Base-by-base conservation (phyloP, 108 stramenopile genomes). In the Cyclotella cryptica region DNA sequence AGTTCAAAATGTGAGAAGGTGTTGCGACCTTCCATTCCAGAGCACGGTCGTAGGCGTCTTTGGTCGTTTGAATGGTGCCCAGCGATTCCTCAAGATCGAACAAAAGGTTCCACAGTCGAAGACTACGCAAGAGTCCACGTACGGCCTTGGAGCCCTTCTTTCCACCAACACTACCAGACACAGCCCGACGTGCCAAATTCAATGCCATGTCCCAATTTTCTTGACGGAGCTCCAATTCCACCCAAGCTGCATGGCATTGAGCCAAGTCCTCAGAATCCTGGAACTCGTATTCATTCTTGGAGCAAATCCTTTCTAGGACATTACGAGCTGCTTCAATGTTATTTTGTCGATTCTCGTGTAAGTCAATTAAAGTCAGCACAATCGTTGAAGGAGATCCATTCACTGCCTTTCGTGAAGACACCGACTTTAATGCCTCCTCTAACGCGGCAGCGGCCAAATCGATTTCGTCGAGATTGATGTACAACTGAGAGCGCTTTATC, bases 11-110 rank as follows among this genome's bases (percentile, higher is more conserved):
- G 73, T 98, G 98, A 30, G 92, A 81, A 6, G 97, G 90, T 62
- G 99, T 99, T 14, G 97, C 97, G 19, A 98, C 97, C 72, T 95
- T 91, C 68, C 93, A 86, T 83, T 98, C 98, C 46, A 99, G 66
- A 43, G 87, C 88, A 13, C 93, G 83, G 51, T 94, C 90, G 83
- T 99, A 99, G 3, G 99, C 97, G 72, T 98, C 98, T 72, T 96
- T 94, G 44, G 96, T 88, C 0, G 94, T 93, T 74, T 96, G 95
- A 18, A 96, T 75, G 0, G 97, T 98, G 4, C 98, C 99, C 46
- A 99, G 76, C 5, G 93, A 92, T 74, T 99, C 99, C 79, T 99
- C 98, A 54, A 99, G 77, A 87, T 98, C 98, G 59, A 98, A 87
- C 63, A 97, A 83, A 55, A 98, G 81, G 71, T 91, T 90, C 98